phyloP scores from a whole-genome alignment of 495 filamentous ascomycete species.

The Podospora comata region DNA sequence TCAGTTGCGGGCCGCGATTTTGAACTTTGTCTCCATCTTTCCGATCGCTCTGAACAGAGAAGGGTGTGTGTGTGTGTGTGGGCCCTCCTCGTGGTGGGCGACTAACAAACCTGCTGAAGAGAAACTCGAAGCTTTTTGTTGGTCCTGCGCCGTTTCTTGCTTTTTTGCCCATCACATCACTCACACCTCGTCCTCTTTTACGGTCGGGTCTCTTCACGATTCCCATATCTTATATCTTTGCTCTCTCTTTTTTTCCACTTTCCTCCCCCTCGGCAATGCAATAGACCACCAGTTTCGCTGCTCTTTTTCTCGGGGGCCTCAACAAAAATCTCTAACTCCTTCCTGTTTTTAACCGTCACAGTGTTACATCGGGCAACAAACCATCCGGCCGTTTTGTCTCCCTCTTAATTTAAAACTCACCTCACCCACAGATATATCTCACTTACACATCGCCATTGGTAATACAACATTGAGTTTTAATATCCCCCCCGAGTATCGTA shows the following conservation, averaged over 20 bases:
- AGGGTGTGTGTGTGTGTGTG: neutral
- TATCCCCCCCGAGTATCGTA: neutral
- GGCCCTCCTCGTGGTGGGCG: neutral
- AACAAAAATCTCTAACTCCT: neutral
- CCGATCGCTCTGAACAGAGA: neutral
- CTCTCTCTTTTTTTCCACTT: neutral
- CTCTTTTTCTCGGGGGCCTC: neutral
- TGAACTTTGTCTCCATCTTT: constrained; percentile 3
- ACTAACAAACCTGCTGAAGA: neutral
- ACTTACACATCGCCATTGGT: neutral
- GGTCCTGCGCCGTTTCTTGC: neutral
- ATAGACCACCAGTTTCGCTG: neutral
- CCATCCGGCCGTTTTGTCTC: neutral
- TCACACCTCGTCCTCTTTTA: neutral
- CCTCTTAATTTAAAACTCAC: neutral
- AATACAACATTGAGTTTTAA: neutral
- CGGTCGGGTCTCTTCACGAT: neutral
- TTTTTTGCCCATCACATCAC: neutral
- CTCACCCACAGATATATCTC: neutral
- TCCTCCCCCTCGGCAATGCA: neutral
- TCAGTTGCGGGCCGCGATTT: neutral
- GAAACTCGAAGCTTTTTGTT: neutral
- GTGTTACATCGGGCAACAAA: neutral
- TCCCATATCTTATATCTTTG: neutral
- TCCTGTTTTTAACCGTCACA: neutral